phyloP scores from a whole-genome alignment of 1,284 basidiomycete species.

The Marasmius fiardii region DNA sequence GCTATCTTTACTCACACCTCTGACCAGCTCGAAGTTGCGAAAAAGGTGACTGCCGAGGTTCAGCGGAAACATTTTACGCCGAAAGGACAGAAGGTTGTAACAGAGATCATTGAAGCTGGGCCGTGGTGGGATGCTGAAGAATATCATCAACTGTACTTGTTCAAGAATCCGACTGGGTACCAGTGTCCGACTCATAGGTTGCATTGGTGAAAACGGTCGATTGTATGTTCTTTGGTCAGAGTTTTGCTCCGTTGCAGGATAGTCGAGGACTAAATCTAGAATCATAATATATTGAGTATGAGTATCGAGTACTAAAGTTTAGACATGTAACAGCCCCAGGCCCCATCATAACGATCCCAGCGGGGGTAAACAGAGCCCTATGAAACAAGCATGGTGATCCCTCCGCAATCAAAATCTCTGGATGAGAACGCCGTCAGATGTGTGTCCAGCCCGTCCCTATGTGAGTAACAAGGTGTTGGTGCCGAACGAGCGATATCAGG shows the following conservation, averaged over 20 bases:
- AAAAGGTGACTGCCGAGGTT: constrained; percentile 80
- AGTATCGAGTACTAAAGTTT: too few relatives aligned
- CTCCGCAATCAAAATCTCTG: background rate
- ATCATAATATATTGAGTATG: too few relatives aligned
- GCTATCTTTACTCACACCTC: constrained; percentile 83
- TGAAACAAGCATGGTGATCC: background rate
- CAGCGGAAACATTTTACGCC: constrained; percentile 83
- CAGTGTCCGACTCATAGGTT: constrained; percentile 47
- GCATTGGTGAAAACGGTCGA: constrained; percentile 33
- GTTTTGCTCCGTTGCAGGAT: too few relatives aligned
- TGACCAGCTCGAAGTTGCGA: constrained; percentile 76
- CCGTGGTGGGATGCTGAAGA: constrained; percentile 83
- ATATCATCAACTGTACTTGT: constrained; percentile 85
- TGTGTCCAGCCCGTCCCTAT: constrained; percentile 42
- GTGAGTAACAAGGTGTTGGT: constrained; percentile 43
- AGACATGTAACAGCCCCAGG: too few relatives aligned
- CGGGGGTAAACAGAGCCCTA: too few relatives aligned
- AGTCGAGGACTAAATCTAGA: too few relatives aligned
- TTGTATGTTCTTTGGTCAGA: background rate
- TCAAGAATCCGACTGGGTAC: constrained; percentile 52
- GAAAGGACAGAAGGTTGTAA: constrained; percentile 75
- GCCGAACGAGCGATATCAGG: constrained; percentile 52
- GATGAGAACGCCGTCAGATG: constrained; percentile 38
- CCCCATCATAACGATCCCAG: too few relatives aligned
- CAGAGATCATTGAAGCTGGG: constrained; percentile 63